These are phyloP conservation scores for Euphorbia lathyris DNA, from an alignment of 345 rosid species.

Conservation along the genomic window DNA sequence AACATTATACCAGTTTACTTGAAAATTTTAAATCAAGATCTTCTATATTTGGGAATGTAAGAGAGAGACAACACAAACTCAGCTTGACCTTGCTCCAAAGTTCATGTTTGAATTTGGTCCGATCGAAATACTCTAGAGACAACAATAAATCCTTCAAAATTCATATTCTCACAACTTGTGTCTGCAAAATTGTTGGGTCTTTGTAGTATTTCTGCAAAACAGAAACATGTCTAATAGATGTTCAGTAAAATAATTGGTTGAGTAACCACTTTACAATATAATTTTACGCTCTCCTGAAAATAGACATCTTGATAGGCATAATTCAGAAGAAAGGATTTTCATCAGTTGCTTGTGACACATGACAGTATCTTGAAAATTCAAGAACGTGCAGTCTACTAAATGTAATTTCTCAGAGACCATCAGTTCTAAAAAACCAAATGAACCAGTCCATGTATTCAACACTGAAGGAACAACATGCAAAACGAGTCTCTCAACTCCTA, in stretches of 20 bases:
- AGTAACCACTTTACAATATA: neutral
- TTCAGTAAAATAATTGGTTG: neutral
- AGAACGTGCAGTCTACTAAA: constrained; percentile 47
- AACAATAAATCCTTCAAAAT: constrained; percentile 34
- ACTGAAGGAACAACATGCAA: constrained; percentile 69
- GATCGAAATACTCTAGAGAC: constrained; percentile 37
- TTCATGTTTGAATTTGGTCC: constrained; percentile 27
- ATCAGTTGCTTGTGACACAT: constrained; percentile 60
- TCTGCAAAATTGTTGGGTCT: constrained; percentile 18
- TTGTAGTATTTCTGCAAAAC: constrained; percentile 33
- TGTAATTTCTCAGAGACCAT: constrained; percentile 41
- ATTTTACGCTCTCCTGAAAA: neutral
- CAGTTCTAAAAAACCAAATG: constrained; percentile 74
- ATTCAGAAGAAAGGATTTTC: constrained; percentile 24
- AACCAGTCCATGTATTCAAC: constrained; percentile 59
- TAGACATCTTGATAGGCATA: constrained; percentile 29
- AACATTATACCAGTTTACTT: neutral
- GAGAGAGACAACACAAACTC: constrained; percentile 42
- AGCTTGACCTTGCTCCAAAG: constrained; percentile 24
- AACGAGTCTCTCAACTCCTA: no score
- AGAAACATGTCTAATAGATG: constrained; percentile 4
- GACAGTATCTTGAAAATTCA: no score
- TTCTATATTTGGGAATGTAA: no score
- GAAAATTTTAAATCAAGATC: neutral
- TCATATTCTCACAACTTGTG: neutral